Evolutionary conservation across 192 early-diverging fungal species (phyloP).

Genomic region (Backusella luteola): DNA sequence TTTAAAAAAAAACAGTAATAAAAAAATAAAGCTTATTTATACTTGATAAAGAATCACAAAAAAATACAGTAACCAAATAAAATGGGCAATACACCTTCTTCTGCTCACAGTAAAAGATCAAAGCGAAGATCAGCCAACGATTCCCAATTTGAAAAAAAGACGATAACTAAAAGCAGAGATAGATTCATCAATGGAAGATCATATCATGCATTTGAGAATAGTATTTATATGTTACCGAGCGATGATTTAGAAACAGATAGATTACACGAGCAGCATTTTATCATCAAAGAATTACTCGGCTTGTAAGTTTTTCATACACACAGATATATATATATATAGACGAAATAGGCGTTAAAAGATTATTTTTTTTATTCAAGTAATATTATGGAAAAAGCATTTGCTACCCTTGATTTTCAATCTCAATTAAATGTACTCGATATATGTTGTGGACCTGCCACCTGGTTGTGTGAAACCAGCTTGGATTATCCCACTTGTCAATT

Average conservation of each 20-base stretch:
- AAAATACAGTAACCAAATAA: not conserved
- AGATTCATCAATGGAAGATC: conserved; percentile 19
- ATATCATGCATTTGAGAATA: conserved; percentile 18
- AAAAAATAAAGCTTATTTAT: too few species aligned
- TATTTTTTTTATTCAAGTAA: conserved; percentile 18
- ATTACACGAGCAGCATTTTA: conserved; percentile 27
- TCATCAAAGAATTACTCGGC: conserved; percentile 27
- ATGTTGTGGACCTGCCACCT: conserved; percentile 30
- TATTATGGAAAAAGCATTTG: conserved; percentile 25
- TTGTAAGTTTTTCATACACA: conserved; percentile 8
- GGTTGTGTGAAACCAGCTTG: conserved; percentile 30
- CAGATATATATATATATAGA: not conserved
- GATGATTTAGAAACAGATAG: conserved; percentile 27
- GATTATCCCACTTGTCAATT: conserved; percentile 32
- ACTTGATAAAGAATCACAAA: too few species aligned
- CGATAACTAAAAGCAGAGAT: not conserved
- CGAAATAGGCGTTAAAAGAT: not conserved
- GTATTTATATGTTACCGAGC: conserved; percentile 18
- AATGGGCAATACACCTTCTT: not conserved
- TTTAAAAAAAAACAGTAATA: too few species aligned
- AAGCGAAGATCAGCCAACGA: not conserved
- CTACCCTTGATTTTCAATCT: conserved; percentile 16
- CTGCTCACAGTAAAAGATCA: not conserved
- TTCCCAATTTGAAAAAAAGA: conserved; percentile 5
- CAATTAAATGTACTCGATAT: conserved; percentile 23